These are phyloP conservation scores for Hymenotorrendiella dingleyae DNA, from an alignment of 2,329 filamentous ascomycete genomes.

Conservation along the genomic window DNA sequence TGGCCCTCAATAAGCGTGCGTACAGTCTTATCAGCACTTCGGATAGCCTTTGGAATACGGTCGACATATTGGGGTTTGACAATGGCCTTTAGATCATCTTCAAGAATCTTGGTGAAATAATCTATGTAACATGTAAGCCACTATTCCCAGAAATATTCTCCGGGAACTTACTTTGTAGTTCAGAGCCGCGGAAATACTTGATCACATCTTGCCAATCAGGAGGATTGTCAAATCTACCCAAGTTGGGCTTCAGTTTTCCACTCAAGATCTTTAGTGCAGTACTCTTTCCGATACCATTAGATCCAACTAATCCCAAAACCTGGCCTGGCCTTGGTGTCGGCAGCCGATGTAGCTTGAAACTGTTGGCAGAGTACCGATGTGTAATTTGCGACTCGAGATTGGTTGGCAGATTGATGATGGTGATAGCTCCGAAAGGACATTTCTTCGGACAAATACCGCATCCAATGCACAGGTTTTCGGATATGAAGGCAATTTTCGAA, in stretches of 20 bases:
- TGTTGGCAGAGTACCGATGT: slow-evolving; percentile 98
- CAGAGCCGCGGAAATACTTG: slow-evolving; percentile 96
- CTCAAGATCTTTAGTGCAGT: slow-evolving; percentile 99
- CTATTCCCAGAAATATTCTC: neutral
- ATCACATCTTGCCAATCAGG: slow-evolving; percentile 99
- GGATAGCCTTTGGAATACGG: slow-evolving; percentile 91
- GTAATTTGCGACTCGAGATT: slow-evolving; percentile 98
- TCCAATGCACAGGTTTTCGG: slow-evolving; percentile 90
- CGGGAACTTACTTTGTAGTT: slow-evolving; percentile 82
- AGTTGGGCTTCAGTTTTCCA: slow-evolving; percentile 96
- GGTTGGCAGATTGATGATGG: slow-evolving; percentile 99
- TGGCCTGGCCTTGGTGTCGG: slow-evolving; percentile 94
- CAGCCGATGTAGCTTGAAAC: slow-evolving; percentile 97
- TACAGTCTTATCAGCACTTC: slow-evolving; percentile 73
- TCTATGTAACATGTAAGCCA: slow-evolving; percentile 43
- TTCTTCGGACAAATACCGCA: slow-evolving; percentile 99
- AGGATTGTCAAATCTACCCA: slow-evolving; percentile 91
- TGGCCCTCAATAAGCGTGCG: slow-evolving; percentile 71
- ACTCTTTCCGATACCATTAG: slow-evolving; percentile 99
- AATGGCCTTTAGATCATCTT: slow-evolving; percentile 94
- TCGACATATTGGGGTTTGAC: slow-evolving; percentile 98
- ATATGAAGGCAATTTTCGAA: slow-evolving; percentile 96
- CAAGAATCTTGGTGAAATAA: slow-evolving; percentile 97
- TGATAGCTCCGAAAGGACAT: slow-evolving; percentile 97
- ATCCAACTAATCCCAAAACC: slow-evolving; percentile 92